Evolutionary conservation across 768 basidiomycete species (phyloP).

Genomic region (Candolleomyces eurysporus): DNA sequence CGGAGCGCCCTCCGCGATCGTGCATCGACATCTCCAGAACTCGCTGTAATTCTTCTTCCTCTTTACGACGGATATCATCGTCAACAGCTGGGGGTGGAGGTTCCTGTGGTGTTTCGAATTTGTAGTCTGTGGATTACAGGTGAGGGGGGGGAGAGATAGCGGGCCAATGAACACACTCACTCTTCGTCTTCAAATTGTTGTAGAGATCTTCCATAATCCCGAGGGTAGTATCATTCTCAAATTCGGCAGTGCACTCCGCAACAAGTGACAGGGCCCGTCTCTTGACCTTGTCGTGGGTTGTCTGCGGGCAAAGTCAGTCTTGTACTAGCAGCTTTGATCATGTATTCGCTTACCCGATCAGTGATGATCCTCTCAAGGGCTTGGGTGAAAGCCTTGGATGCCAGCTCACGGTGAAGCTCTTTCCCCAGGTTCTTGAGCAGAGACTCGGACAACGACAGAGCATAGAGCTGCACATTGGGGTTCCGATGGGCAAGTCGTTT

Average conservation of each 20-base stretch:
- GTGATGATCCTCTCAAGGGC: constrained; percentile 83
- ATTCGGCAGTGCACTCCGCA: constrained; percentile 82
- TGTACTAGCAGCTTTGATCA: not conserved
- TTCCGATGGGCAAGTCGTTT: constrained; percentile 93
- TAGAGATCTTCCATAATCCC: constrained; percentile 93
- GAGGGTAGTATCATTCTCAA: constrained; percentile 73
- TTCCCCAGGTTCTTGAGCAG: constrained; percentile 89
- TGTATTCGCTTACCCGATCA: constrained; percentile 65
- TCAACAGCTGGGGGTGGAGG: constrained; percentile 68
- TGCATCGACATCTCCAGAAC: constrained; percentile 92
- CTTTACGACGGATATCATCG: constrained; percentile 76
- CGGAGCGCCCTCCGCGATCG: constrained; percentile 78
- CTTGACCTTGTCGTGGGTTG: constrained; percentile 89
- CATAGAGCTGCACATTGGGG: constrained; percentile 94
- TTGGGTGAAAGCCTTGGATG: constrained; percentile 87
- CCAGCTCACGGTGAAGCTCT: constrained; percentile 80
- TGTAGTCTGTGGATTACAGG: constrained; percentile 54
- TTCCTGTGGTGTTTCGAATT: constrained; percentile 62
- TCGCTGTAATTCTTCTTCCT: constrained; percentile 93
- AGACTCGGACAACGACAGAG: constrained; percentile 83
- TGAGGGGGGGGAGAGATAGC: not conserved
- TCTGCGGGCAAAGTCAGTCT: constrained; percentile 42
- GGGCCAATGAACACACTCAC: constrained; percentile 35
- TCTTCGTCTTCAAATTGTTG: constrained; percentile 76
- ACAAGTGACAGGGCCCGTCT: constrained; percentile 69